Percentiles rank a stretch among this genome's conserved stretches.
phyloP scores from a whole-genome alignment of 768 basidiomycete genomes.

The Suillus discolor region DNA sequence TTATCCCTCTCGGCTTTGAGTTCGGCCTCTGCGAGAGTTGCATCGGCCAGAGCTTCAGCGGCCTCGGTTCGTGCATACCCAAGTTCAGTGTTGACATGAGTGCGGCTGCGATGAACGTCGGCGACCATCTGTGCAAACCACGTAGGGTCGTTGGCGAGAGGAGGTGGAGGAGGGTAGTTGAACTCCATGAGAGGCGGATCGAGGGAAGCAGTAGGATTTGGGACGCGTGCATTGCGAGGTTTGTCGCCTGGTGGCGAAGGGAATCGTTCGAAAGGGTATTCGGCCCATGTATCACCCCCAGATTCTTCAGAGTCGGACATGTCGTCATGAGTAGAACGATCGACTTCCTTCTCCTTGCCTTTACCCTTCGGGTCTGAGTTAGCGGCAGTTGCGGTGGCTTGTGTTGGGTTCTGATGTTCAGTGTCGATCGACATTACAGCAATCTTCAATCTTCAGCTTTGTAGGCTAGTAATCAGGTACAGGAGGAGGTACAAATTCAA shows the following conservation, averaged over 20 bases:
- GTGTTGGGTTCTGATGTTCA: background rate
- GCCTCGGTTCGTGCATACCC: constrained; percentile 20
- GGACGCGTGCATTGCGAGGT: constrained; percentile 3
- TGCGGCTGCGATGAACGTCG: constrained; percentile 29
- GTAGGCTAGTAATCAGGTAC: background rate
- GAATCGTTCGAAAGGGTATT: constrained; percentile 32
- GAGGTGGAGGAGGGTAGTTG: constrained; percentile 29
- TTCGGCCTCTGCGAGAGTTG: constrained; percentile 29
- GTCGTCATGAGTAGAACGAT: background rate
- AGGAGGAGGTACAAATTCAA: background rate
- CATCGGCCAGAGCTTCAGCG: constrained; percentile 26
- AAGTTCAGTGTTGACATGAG: constrained; percentile 21
- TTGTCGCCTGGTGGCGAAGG: constrained; percentile 26
- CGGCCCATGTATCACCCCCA: constrained; percentile 5
- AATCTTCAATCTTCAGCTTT: background rate
- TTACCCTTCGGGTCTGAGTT: constrained; percentile 7
- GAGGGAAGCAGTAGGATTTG: constrained; percentile 10
- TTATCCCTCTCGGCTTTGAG: constrained; percentile 22
- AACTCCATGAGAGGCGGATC: constrained; percentile 31
- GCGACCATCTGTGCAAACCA: constrained; percentile 30
- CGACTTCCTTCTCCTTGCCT: constrained; percentile 11
- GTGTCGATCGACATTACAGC: background rate
- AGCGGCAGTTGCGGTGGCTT: background rate
- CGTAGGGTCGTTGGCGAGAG: constrained; percentile 28
- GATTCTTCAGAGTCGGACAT: background rate